Base-by-base conservation (phyloP, 2,329 filamentous ascomycete genomes). In the Aspergillus flavus region DNA sequence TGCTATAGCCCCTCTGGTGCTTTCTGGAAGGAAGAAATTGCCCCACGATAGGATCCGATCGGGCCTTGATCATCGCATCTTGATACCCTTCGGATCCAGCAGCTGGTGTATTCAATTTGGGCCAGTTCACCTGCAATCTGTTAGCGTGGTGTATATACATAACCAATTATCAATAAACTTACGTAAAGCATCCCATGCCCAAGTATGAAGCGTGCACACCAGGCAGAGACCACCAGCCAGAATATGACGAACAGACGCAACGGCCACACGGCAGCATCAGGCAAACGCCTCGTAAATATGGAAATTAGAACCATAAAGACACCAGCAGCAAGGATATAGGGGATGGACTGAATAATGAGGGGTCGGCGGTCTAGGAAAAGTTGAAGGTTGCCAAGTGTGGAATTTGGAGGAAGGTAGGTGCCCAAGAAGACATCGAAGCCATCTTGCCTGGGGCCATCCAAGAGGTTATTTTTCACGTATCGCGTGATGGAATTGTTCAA, bases 401-500 rank as follows among this genome's bases (percentile, higher is more conserved):
- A 88, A 41, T 87, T 85, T 28, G 88, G 87, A 4, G 94, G 93
- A 32, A 91, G 86, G 79, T 97, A 97, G 7, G 87, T 86, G 46
- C 95, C 95, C 30, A 97, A 83, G 81, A 99, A 98, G 12, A 99
- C 83, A 76, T 99, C 95, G 72, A 96, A 99, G 3, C 91, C 91
- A 81, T 99, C 96, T 79, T 99, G 95, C 65, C 94, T 86, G 11
- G 94, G 94, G 0, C 96, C 96, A 72, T 99, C 95, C 62, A 89
- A 79, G 79, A 98, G 98, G 80, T 99, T 99, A 83, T 99, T 99
- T 63, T 89, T 87, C 68, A 93, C 88, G 79, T 97, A 99, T 66
- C 95, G 87, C 7, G 92, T 96, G 68, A 96, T 82, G 46, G 93
- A 95, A 68, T 98, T 94, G 71, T 89, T 92, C 58, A 93, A 83